Evolutionary conservation across 2,329 filamentous ascomycete species (phyloP), one percentile per base, ranked within the genome.

Genomic region (Huntiella savannae): DNA sequence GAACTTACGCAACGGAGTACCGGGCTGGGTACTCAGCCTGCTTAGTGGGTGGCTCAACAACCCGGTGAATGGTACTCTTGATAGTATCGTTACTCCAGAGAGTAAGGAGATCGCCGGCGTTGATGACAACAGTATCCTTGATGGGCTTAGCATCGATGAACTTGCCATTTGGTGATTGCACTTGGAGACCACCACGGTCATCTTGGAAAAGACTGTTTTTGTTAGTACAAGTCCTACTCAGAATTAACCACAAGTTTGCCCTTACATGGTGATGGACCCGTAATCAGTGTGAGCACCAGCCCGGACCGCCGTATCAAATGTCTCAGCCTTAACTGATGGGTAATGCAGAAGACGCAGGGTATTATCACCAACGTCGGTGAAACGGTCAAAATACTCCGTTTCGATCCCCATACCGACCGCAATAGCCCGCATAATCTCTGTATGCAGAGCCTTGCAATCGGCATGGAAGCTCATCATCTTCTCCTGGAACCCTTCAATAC

Each of bases 21-120:
- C 82, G 69, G 1, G 84, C 69, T 1, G 85, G 84, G 59, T 92
- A 79, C 35, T 66, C 62, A 12, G 68, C 69, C 3, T 63, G 65
- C 3, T 68, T 69, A 12, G 67, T 64, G 1, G 83, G 82, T 2
- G 87, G 87, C 63, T 94, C 82, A 4, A 95, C 82, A 1, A 95
- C 87, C 8, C 86, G 76, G 61, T 95, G 87, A 50, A 86, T 75
- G 3, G 87, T 95, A 57, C 82, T 88, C 64, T 82, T 86, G 63
- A 95, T 93, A 4, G 74, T 81, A 56, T 92, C 84, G 57, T 95
- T 95, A 52, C 81, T 84, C 87, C 86, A 94, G 45, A 86, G 69
- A 1, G 83, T 79, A 43, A 95, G 65, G 53, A 95, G 59, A 58
- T 95, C 87, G 1, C 86, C 87, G 0, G 86, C 86, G 56, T 95